phyloP scores from a whole-genome alignment of 192 early-diverging fungal genomes.

The Umbelopsis isabellina region DNA sequence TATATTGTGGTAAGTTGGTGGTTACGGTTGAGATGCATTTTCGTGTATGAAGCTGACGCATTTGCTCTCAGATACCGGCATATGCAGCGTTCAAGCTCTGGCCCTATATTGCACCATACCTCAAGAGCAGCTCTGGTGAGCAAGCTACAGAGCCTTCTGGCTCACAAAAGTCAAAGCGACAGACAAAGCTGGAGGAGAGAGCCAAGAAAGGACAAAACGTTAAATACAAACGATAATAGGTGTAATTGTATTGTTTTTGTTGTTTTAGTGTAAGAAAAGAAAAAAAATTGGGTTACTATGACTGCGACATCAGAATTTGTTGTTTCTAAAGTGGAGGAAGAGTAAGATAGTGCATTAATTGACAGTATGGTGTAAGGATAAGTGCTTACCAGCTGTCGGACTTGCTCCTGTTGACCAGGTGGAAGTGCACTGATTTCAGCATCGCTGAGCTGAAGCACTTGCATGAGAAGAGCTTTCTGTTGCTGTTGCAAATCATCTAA shows the following conservation, averaged over 20 bases:
- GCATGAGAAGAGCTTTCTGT: constrained; percentile 75
- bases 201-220: constrained; percentile 48
- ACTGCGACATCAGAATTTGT: constrained; percentile 24
- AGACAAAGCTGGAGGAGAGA: constrained; percentile 54
- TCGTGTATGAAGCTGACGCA: not conserved
- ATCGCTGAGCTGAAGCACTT: constrained; percentile 79
- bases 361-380: not conserved
- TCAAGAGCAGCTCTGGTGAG: constrained; percentile 7
- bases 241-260: not conserved
- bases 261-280: not conserved
- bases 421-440: constrained; percentile 82
- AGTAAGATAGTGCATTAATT: not conserved
- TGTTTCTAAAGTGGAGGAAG: constrained; percentile 22
- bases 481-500: constrained; percentile 44
- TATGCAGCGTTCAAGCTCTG: constrained; percentile 59
- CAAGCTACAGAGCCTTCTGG: constrained; percentile 23
- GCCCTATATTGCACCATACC: constrained; percentile 13
- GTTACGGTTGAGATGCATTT: not conserved
- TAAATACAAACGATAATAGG: constrained; percentile 42
- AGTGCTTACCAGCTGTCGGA: constrained; percentile 60
- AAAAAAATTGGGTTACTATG: constrained; percentile 1
- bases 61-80: constrained; percentile 48
- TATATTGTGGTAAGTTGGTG: constrained; percentile 45
- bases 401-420: constrained; percentile 73
- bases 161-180: constrained; percentile 51